Conservation (phyloP, 208 protist species). For the Leptomonas pyrrhocoris region DNA sequence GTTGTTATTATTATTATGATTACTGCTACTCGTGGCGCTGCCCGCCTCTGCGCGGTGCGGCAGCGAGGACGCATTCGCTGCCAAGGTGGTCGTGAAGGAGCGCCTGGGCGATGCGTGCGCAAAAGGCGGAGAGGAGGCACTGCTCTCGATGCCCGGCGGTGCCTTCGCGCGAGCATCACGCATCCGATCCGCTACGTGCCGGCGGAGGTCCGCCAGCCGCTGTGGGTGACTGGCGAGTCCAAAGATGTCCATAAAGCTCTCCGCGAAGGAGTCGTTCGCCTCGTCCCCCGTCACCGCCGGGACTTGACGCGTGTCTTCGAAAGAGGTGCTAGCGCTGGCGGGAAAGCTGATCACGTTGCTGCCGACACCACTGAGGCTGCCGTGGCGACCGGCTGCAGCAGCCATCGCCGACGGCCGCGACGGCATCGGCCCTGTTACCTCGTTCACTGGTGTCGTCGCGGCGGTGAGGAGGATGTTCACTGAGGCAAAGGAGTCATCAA, state of each 20-base stretch:
- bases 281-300: conserved; percentile 10
- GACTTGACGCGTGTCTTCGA: conserved; percentile 7
- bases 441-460: background rate
- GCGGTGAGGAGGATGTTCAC: conserved; percentile 9
- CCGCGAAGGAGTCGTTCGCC: conserved; percentile 34
- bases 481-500: background rate
- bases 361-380: conserved; percentile 2
- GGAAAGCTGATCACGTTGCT: conserved; percentile 20
- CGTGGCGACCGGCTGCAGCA: background rate
- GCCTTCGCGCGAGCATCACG: conserved; percentile 5
- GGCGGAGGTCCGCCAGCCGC: conserved; percentile 26
- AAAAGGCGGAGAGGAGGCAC: background rate
- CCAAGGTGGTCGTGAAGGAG: background rate
- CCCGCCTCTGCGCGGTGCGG: background rate
- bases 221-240: conserved; percentile 29
- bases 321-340: background rate
- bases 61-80: background rate
- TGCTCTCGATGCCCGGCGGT: conserved; percentile 10
- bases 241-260: conserved; percentile 37
- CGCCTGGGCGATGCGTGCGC: conserved; percentile 6
- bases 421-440: background rate
- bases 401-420: background rate
- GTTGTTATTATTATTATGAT: background rate
- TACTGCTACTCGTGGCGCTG: background rate
- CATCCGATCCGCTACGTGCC: conserved; percentile 16